Base-by-base conservation (phyloP, 2,329 filamentous ascomycete genomes). In the Sclerotinia glacialis region DNA sequence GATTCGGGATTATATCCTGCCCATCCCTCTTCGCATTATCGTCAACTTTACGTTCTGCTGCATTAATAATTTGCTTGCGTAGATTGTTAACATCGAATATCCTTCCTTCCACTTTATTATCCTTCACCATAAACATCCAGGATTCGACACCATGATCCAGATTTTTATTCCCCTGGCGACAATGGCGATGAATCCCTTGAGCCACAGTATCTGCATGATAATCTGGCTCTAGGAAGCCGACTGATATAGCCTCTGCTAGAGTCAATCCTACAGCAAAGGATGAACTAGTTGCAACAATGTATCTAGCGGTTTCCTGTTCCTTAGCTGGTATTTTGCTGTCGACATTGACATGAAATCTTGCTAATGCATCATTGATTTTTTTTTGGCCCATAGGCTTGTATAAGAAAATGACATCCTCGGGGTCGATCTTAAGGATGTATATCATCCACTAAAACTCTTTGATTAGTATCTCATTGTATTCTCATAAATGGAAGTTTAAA, bases 91-190 rank as follows among this genome's bases (percentile, higher is more conserved):
- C n/a, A 31, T 49, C 42, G 28, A 31, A 28, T 31, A 62, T 62
- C 31, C 47, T 49, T 9, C 12, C 21, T 23, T 62, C 46, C 11
- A 47, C 28, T 26, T 49, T 50, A 52, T 52, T 62, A 40, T 52
- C 59, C 31, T 49, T 26, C 12, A 31, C 28, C 9, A 50, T 34
- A 31, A 62, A 50, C 18, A 52, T 62, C 46, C 46, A 62, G 16
- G 59, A 62, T n/a, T 62, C 46, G 4, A 62, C 31, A 40, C n/a
- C 42, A 53, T 53, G 16, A 23, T 56, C 54, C n/a, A 28, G 12
- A 52, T 62, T 62, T 28, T 62, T 62, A 40, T 62, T 62, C 11
- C 46, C 46, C 31, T 62, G 46, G 11, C 59, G 46, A 46, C 46
- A 62, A 18, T 62, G 46, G 5, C 59, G 46, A 49, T 50, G 21